phyloP scores from a whole-genome alignment of 2,329 filamentous ascomycete genomes.

The Sporothrix brasiliensis region DNA sequence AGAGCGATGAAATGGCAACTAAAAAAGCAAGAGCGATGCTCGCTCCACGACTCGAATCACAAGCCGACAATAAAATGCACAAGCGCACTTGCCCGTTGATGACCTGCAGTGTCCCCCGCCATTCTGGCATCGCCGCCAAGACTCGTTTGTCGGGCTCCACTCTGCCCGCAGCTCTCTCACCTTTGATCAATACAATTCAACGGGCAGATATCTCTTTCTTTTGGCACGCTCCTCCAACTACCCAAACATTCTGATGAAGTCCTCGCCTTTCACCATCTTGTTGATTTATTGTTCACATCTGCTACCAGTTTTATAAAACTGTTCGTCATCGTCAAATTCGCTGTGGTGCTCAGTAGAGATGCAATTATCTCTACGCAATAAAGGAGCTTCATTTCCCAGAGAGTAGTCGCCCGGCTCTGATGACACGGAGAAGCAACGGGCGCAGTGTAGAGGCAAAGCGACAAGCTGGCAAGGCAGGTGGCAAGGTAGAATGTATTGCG shows the following conservation, averaged over 20 bases:
- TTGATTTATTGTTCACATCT: background rate
- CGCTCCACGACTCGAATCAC: slow-evolving; percentile 18
- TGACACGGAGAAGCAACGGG: background rate
- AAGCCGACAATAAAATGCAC: slow-evolving; percentile 13
- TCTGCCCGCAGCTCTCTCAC: slow-evolving; percentile 6
- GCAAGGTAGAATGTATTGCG: background rate
- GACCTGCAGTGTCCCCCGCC: slow-evolving; percentile 23
- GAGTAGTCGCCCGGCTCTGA: background rate
- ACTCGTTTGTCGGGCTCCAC: background rate
- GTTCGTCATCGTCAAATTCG: background rate
- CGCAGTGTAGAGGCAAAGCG: slow-evolving; percentile 9
- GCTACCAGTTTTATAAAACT: background rate
- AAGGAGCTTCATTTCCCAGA: background rate
- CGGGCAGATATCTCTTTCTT: background rate
- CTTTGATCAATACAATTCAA: background rate
- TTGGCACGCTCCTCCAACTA: background rate
- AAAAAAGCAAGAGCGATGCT: slow-evolving; percentile 9
- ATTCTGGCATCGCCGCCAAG: slow-evolving; percentile 10
- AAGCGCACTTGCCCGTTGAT: slow-evolving; percentile 11
- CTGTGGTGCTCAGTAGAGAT: background rate
- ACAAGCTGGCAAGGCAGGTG: background rate
- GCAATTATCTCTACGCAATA: background rate
- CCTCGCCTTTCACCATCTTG: background rate
- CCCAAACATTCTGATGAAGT: background rate
- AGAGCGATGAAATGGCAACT: background rate